Conservation (phyloP, 305 asterid species). For the Fraxinus latifolia region DNA sequence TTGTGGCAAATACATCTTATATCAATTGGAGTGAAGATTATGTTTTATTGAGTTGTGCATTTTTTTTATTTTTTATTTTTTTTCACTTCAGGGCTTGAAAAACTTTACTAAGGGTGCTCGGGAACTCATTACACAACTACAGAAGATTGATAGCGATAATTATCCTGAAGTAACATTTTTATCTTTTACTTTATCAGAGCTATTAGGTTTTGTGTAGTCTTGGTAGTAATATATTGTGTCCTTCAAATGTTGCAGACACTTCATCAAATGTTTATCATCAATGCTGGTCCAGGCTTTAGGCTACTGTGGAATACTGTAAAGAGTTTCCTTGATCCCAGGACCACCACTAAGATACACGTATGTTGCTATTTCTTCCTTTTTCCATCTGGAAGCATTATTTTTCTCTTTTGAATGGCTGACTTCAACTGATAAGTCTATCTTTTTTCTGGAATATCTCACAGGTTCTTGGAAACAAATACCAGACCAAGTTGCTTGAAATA, state of each 20-base stretch:
- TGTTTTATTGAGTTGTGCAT: neutral
- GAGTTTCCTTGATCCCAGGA: conserved; percentile 87
- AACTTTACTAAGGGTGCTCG: conserved; percentile 83
- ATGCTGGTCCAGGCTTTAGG: conserved; percentile 93
- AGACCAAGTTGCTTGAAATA: conserved; percentile 77
- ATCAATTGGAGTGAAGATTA: neutral
- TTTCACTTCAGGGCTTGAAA: conserved; percentile 64
- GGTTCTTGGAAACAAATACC: conserved; percentile 94
- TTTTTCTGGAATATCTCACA: conserved; percentile 32
- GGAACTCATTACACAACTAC: conserved; percentile 85
- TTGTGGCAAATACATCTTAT: conserved; percentile 11
- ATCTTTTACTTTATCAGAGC: neutral
- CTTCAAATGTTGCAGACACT: conserved; percentile 68
- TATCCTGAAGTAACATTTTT: conserved; percentile 76
- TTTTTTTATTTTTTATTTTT: neutral
- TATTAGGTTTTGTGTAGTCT: conserved; percentile 21
- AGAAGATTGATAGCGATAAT: conserved; percentile 92
- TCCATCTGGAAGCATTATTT: conserved; percentile 15
- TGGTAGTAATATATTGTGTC: conserved; percentile 15
- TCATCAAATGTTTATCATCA: conserved; percentile 95
- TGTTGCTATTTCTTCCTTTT: conserved; percentile 21
- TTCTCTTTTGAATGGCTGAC: conserved; percentile 7
- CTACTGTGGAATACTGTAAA: conserved; percentile 87
- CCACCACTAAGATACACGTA: conserved; percentile 97
- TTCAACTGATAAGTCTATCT: conserved; percentile 15